A percentile compares a stretch with the other conserved stretches of the same genome.
These are phyloP conservation scores for Cytospora piceicola DNA, from an alignment of 2,329 filamentous ascomycete genomes.

Conservation along the genomic window DNA sequence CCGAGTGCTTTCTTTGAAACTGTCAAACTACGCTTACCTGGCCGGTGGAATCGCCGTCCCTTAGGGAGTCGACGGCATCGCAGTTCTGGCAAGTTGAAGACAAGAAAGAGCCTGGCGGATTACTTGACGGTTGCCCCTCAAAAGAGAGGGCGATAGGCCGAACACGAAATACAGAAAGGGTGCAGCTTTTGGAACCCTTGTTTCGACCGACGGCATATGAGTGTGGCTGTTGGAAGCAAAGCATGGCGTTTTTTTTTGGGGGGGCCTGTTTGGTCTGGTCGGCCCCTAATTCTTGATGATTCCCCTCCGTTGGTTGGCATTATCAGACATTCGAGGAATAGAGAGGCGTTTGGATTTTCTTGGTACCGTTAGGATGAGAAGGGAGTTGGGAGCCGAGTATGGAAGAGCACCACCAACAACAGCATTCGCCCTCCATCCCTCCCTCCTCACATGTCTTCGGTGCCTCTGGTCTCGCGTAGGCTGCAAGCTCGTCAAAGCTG, in stretches of 20 bases:
- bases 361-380: background rate
- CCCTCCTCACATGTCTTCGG: background rate
- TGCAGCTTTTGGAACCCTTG: background rate
- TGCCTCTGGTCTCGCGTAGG: background rate
- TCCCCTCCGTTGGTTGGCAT: slow-evolving; percentile 20
- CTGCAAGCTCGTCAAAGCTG: background rate
- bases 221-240: slow-evolving; percentile 26
- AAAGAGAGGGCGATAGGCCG: background rate
- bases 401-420: background rate
- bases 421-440: background rate
- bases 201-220: slow-evolving; percentile 11
- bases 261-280: slow-evolving; percentile 10
- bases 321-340: slow-evolving; percentile 24
- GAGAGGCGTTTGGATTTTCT: slow-evolving; percentile 22
- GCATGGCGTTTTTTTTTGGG: slow-evolving; percentile 29
- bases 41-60: slow-evolving; percentile 44
- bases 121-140: background rate
- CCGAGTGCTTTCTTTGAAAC: slow-evolving; percentile 58
- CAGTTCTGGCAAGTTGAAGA: background rate
- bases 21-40: slow-evolving; percentile 61
- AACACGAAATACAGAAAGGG: background rate
- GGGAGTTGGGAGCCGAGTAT: background rate
- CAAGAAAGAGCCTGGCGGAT: background rate
- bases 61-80: background rate
- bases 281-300: slow-evolving; percentile 24